These are phyloP conservation scores for Pulveroboletus frians DNA, from an alignment of 768 basidiomycete genomes.

Conservation along the genomic window DNA sequence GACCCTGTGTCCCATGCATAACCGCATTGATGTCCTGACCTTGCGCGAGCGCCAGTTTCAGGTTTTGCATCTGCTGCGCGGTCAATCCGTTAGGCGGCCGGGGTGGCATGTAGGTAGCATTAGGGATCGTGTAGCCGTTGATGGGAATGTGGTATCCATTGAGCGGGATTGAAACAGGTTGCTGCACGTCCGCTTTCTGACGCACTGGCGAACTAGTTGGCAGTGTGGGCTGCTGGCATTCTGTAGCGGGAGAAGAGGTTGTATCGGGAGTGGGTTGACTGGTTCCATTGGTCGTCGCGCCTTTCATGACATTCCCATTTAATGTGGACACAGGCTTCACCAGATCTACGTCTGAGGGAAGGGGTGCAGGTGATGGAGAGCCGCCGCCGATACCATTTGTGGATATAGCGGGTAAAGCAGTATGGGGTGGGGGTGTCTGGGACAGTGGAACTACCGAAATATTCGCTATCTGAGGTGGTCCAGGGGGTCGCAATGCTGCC, in stretches of 20 bases:
- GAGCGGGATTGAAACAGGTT: conserved; percentile 34
- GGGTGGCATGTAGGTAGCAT: conserved; percentile 30
- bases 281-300: conserved; percentile 26
- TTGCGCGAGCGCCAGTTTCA: conserved; percentile 52
- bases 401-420: conserved; percentile 20
- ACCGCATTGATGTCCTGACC: conserved; percentile 35
- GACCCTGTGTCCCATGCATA: conserved; percentile 32
- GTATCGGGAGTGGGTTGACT: conserved; percentile 22
- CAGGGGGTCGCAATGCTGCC: conserved; percentile 31
- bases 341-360: conserved; percentile 42
- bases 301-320: conserved; percentile 25
- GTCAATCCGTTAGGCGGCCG: conserved; percentile 41
- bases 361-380: conserved; percentile 31
- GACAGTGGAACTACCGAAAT: conserved; percentile 28
- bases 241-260: conserved; percentile 8
- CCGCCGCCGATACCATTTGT: conserved; percentile 33
- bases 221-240: conserved; percentile 22
- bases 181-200: conserved; percentile 47
- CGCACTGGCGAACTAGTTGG: conserved; percentile 37
- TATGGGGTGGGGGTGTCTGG: conserved; percentile 33
- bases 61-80: conserved; percentile 53
- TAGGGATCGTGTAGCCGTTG: conserved; percentile 36
- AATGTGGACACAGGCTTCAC: conserved; percentile 15
- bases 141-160: conserved; percentile 48
- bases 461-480: conserved; percentile 32